Evolutionary conservation across 768 basidiomycete species (phyloP).

Genomic region (Lepiota venenata): DNA sequence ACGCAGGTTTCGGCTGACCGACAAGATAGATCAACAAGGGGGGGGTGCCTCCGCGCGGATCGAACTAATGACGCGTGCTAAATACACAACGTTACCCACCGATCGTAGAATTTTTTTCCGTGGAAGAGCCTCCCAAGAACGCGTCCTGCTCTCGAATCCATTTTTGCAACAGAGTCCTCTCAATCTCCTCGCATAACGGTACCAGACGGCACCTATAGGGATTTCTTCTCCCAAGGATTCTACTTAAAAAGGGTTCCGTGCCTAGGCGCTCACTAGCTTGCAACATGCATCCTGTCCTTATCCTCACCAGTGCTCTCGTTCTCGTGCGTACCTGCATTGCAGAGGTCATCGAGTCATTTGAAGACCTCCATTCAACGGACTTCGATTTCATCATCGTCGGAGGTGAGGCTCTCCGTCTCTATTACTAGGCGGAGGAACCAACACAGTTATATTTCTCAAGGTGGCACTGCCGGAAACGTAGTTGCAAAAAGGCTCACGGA

Average conservation of each 20-base stretch:
- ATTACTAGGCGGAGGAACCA: background rate
- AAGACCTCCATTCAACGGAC: background rate
- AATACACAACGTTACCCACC: too few species aligned
- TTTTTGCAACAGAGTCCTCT: background rate
- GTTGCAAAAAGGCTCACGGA: constrained; percentile 58
- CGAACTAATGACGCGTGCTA: too few species aligned
- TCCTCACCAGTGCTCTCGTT: background rate
- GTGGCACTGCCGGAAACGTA: constrained; percentile 55
- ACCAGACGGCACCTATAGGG: background rate
- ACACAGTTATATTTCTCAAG: constrained; percentile 13
- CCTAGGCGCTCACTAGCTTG: background rate
- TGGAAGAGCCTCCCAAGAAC: too few species aligned
- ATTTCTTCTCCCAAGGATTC: background rate
- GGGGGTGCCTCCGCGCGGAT: too few species aligned
- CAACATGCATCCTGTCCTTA: constrained; percentile 1
- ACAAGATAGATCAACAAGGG: too few species aligned
- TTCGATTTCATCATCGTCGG: constrained; percentile 16
- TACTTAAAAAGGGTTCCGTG: background rate
- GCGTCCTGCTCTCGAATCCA: too few species aligned
- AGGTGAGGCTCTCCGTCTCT: constrained; percentile 4
- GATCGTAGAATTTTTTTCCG: too few species aligned
- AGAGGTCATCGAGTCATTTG: constrained; percentile 5
- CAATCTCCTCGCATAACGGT: background rate
- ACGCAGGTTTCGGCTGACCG: too few species aligned
- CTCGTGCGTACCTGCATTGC: background rate